Conservation (phyloP, 345 rosid species). For the Salix viminalis region DNA sequence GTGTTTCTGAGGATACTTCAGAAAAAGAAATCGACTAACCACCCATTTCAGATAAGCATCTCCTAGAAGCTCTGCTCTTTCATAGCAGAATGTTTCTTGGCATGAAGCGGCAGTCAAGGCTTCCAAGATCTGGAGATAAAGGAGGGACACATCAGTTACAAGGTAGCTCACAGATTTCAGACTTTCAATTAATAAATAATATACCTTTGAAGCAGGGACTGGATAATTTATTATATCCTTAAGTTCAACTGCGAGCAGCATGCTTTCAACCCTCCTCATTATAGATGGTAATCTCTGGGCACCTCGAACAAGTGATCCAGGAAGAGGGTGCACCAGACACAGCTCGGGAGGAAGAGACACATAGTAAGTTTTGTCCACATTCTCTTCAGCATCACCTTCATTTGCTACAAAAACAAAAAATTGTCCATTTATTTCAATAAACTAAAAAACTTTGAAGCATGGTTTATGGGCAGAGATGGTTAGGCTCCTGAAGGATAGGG, state of each 20-base stretch:
- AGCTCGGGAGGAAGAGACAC: slow-evolving; percentile 96
- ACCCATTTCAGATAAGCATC: slow-evolving; percentile 99
- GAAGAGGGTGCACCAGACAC: slow-evolving; percentile 89
- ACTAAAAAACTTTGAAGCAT: not conserved
- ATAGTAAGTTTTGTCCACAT: slow-evolving; percentile 77
- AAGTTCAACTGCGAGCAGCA: slow-evolving; percentile 85
- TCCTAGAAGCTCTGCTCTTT: slow-evolving; percentile 97
- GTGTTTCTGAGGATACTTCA: slow-evolving; percentile 93
- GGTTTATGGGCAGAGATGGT: not conserved
- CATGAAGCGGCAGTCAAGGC: slow-evolving; percentile 98
- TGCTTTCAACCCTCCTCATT: slow-evolving; percentile 98
- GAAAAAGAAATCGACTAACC: slow-evolving; percentile 87
- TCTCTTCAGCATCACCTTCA: slow-evolving; percentile 70
- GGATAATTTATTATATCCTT: slow-evolving; percentile 61
- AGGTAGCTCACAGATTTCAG: not conserved
- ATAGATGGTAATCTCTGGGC: slow-evolving; percentile 95
- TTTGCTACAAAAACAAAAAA: slow-evolving; percentile 1
- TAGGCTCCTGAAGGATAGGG: not conserved
- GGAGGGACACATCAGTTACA: slow-evolving; percentile 9
- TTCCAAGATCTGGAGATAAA: slow-evolving; percentile 65
- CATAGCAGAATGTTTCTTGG: slow-evolving; percentile 98
- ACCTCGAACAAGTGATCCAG: slow-evolving; percentile 92
- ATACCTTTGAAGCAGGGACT: slow-evolving; percentile 79
- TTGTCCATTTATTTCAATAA: slow-evolving; percentile 18
- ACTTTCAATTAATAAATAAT: not conserved